phyloP scores from a whole-genome alignment of 2,329 filamentous ascomycete species.

The Fusarium caatingaense region DNA sequence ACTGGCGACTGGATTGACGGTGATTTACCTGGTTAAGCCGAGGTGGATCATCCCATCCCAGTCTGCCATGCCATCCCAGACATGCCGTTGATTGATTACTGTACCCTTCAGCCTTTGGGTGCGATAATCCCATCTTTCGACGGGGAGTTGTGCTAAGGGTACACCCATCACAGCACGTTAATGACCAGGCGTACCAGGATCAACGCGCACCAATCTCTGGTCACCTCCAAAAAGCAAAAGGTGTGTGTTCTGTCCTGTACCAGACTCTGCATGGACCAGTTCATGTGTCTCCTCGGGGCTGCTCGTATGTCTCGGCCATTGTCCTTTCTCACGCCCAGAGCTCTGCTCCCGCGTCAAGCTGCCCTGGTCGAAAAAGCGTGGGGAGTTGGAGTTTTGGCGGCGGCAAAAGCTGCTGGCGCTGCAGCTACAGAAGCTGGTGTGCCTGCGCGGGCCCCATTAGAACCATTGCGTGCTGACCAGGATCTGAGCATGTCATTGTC shows the following conservation, averaged over 20 bases:
- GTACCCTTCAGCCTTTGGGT: conserved; percentile 24
- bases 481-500: conserved; percentile 46
- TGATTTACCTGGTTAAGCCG: background rate
- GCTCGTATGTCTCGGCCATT: conserved; percentile 9
- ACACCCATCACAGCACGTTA: background rate
- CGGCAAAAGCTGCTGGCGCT: conserved; percentile 8
- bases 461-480: conserved; percentile 47
- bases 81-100: background rate
- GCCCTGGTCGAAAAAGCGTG: conserved; percentile 30
- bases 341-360: conserved; percentile 24
- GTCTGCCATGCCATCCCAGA: background rate
- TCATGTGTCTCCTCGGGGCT: conserved; percentile 24
- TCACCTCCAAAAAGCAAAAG: conserved; percentile 6
- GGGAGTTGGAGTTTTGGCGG: conserved; percentile 22
- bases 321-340: conserved; percentile 21
- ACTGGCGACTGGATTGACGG: background rate
- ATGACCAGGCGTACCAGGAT: conserved; percentile 19
- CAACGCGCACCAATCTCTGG: conserved; percentile 33
- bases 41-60: conserved; percentile 8
- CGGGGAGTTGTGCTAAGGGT: conserved; percentile 8
- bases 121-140: background rate
- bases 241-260: conserved; percentile 11
- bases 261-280: background rate
- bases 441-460: conserved; percentile 12
- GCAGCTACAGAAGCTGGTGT: conserved; percentile 2